Percentiles rank a stretch among this genome's conserved stretches.
These are phyloP conservation scores for Begonia masoniana DNA, from an alignment of 306 rosid genomes.

Conservation along the genomic window DNA sequence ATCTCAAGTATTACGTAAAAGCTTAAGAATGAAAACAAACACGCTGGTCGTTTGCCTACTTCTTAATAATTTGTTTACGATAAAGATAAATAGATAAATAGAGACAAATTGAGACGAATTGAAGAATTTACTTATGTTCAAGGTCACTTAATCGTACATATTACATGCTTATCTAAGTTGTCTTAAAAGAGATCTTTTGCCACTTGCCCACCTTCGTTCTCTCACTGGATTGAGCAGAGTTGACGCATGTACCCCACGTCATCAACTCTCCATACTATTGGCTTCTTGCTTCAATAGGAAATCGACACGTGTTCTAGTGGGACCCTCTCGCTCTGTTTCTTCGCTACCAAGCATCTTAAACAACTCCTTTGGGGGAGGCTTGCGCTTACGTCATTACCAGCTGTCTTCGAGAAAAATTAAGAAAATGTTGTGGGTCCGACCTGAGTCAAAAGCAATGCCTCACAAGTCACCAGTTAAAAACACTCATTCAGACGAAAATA, in stretches of 20 bases:
- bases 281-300: neutral
- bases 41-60: too few relatives aligned
- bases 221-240: too few relatives aligned
- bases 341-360: constrained; percentile 38
- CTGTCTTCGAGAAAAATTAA: constrained; percentile 1
- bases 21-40: too few relatives aligned
- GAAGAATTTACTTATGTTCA: too few relatives aligned
- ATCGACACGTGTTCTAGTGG: constrained; percentile 13
- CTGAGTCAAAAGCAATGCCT: constrained; percentile 69
- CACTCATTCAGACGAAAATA: constrained; percentile 6
- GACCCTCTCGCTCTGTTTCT: constrained; percentile 29
- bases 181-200: too few relatives aligned
- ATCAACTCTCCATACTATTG: constrained; percentile 18
- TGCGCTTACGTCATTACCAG: constrained; percentile 15
- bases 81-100: too few relatives aligned
- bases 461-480: neutral
- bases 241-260: constrained; percentile 7
- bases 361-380: constrained; percentile 26
- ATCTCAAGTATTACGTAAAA: too few relatives aligned
- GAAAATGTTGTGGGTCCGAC: constrained; percentile 35
- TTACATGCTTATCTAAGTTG: too few relatives aligned
- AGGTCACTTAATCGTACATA: too few relatives aligned
- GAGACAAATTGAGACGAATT: too few relatives aligned
- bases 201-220: too few relatives aligned
- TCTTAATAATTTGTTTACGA: too few relatives aligned